Conservation (phyloP, 441 rosid species). For the Gossypium laxum region DNA sequence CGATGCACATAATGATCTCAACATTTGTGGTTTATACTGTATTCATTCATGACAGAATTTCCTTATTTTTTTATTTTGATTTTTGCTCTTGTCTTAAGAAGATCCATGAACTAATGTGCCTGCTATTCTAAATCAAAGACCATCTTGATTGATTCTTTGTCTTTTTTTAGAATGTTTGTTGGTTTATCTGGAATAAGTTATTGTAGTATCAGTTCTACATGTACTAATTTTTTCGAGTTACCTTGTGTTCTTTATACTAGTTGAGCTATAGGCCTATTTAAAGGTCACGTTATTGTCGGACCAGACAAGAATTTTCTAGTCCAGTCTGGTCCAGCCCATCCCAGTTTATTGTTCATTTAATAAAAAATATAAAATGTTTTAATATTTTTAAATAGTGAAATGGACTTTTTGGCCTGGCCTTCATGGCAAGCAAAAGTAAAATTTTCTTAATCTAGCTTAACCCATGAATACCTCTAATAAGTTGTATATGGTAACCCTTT, state of each 20-base stretch:
- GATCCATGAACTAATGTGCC: background rate
- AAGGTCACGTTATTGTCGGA: background rate
- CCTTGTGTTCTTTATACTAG: background rate
- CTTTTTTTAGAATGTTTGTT: background rate
- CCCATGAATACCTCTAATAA: background rate
- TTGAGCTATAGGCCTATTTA: background rate
- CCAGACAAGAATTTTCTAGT: background rate
- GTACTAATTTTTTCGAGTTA: background rate
- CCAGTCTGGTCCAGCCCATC: background rate
- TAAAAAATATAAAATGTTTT: background rate
- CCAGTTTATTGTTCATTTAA: background rate
- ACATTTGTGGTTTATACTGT: background rate
- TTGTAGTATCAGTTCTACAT: background rate
- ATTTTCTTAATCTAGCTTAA: background rate
- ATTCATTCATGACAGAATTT: background rate
- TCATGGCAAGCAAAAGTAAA: background rate
- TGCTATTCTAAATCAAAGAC: background rate
- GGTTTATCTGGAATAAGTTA: background rate
- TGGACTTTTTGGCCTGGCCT: background rate
- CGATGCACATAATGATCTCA: background rate
- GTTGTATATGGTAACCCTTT: background rate
- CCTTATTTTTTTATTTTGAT: background rate
- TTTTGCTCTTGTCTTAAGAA: background rate
- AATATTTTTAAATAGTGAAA: background rate
- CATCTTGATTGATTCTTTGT: background rate